Percentiles rank a stretch among this genome's conserved stretches.
Evolutionary conservation across 768 basidiomycete genomes (phyloP).

Genomic region (Serendipita sp.): DNA sequence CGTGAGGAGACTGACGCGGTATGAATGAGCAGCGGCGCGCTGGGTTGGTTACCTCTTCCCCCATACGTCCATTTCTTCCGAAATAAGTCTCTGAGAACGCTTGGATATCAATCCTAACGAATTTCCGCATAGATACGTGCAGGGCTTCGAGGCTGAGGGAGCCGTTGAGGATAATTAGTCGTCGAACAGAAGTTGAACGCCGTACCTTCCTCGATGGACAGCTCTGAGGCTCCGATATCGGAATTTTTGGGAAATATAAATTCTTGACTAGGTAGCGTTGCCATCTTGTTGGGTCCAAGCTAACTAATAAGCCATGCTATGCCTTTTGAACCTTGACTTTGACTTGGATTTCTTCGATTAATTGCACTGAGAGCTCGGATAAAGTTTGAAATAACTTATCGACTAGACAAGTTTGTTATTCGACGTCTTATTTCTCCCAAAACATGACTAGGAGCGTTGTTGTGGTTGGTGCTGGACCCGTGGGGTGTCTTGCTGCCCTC

Average conservation of each 20-base stretch:
- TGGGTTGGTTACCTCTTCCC: conserved; percentile 26
- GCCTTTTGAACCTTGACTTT: neutral
- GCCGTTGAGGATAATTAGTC: neutral
- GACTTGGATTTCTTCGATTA: too few relatives aligned
- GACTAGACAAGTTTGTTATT: neutral
- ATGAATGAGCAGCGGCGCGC: neutral
- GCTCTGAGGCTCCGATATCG: conserved; percentile 28
- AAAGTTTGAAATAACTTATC: neutral
- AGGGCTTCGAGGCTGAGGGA: conserved; percentile 29
- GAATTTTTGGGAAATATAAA: conserved; percentile 29
- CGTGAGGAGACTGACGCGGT: too few relatives aligned
- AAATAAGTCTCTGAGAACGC: conserved; percentile 49
- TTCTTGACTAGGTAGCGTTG: neutral
- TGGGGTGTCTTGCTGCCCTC: conserved; percentile 82
- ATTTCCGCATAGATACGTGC: conserved; percentile 89
- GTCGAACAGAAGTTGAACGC: neutral
- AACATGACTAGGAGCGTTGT: conserved; percentile 6
- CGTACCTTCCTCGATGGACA: conserved; percentile 12
- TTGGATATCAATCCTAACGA: conserved; percentile 76
- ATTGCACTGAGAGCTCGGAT: too few relatives aligned
- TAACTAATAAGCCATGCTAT: neutral
- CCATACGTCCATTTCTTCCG: conserved; percentile 80
- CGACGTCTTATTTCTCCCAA: neutral
- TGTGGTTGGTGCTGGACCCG: conserved; percentile 70
- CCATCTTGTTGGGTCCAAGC: neutral